These are phyloP conservation scores for Pichia sp. DNA, from an alignment of 1,139 yeast species.

Conservation along the genomic window DNA sequence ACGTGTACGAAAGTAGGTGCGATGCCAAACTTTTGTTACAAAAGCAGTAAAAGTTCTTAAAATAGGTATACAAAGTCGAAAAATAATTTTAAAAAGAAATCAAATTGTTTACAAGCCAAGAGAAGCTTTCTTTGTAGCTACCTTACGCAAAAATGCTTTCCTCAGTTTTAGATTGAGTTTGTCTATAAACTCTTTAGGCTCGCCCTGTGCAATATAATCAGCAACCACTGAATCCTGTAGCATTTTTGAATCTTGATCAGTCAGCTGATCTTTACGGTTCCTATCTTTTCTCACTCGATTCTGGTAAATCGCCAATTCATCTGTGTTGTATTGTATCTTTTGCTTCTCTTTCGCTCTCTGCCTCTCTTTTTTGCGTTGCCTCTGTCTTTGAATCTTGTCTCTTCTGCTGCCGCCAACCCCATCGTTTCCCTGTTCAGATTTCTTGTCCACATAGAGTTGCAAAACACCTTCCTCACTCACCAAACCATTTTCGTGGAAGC, in stretches of 20 bases:
- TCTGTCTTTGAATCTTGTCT: not conserved
- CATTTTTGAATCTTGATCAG: too few relatives aligned
- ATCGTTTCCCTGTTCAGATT: not conserved
- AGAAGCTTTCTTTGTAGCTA: slow-evolving; percentile 1
- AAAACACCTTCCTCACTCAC: slow-evolving; percentile 12
- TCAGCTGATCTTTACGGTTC: not conserved
- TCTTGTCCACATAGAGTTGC: slow-evolving; percentile 1
- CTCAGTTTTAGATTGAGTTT: not conserved
- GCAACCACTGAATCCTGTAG: not conserved
- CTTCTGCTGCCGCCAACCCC: not conserved
- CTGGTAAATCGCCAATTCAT: too few relatives aligned
- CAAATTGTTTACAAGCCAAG: too few relatives aligned
- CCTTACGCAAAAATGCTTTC: slow-evolving; percentile 3
- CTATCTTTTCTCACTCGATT: not conserved
- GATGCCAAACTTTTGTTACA: too few relatives aligned
- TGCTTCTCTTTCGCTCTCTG: too few relatives aligned
- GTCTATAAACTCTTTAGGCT: slow-evolving; percentile 1
- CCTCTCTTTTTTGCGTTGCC: not conserved
- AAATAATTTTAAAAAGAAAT: too few relatives aligned
- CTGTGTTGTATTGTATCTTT: too few relatives aligned
- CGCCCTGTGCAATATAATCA: slow-evolving; percentile 5
- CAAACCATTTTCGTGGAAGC: not conserved
- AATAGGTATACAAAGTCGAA: too few relatives aligned
- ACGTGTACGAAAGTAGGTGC: too few relatives aligned
- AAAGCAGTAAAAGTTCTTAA: too few relatives aligned